Evolutionary conservation across 1,139 yeast species (phyloP), one percentile per base, ranked within the genome.

Genomic region (Schizosaccharomyces versatilis): DNA sequence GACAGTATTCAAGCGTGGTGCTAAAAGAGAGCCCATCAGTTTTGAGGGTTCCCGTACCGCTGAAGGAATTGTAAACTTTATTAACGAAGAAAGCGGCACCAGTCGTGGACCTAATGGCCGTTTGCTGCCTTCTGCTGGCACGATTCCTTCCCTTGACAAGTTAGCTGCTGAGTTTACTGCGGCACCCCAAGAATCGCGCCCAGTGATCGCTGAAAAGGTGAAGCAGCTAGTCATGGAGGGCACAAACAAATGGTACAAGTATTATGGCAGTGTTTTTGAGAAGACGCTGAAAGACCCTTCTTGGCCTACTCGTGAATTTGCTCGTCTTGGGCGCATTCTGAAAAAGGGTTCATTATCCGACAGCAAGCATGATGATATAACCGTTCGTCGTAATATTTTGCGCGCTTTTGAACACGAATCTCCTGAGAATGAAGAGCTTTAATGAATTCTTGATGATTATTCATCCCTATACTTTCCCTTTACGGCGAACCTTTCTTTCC

Each of bases 1-100:
- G 68, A 83, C 54, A 80, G 80, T 63, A 65, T 65, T 2, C 67
- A 72, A 52, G 68, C 77, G 2, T 78, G 77, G 0, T 63, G 79
- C 80, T 66, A 74, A 82, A 67, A 77, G 77, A 63, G 73, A 76
- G 62, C 94, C 96, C 60, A 68, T 86, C 61, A 71, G 73, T 53
- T 88, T 74, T 70, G 71, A 74, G 58, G 84, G 85, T 59, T 71
- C 75, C 56, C 84, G 98, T 75, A 80, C 83, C 56, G 70, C 86
- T 58, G 86, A 82, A 63, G 72, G 77, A 41, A 75, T 90, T 64
- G 74, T 81, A 60, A 72, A 71, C 39, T 90, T 88, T 71, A 73
- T 90, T 63, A 74, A 77, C 66, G 79, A 75, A 61, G 70, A 68
- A 59, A 68, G 73, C 51, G 86, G 90, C 65, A 69, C 78, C 52